A percentile compares a stretch with the other conserved stretches of the same genome.
phyloP scores from a whole-genome alignment of 345 rosid genomes.

The Euphorbia lathyris region DNA sequence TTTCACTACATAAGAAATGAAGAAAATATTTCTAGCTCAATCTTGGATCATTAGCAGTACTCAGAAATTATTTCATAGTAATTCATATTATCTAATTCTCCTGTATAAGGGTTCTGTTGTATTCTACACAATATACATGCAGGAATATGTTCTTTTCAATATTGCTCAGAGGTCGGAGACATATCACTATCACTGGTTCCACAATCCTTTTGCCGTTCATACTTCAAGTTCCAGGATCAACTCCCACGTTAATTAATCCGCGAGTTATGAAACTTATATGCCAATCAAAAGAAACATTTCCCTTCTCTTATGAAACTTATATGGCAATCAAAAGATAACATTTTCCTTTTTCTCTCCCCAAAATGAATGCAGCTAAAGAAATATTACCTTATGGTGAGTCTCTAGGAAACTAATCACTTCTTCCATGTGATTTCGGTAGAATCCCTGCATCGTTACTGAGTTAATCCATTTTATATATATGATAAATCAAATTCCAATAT shows the following conservation, averaged over 20 bases:
- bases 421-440: slow-evolving; percentile 37
- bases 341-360: neutral
- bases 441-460: slow-evolving; percentile 22
- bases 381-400: slow-evolving; percentile 28
- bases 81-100: neutral
- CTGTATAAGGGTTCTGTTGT: neutral
- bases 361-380: neutral
- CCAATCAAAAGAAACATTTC: neutral
- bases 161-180: neutral
- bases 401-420: slow-evolving; percentile 34
- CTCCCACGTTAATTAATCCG: neutral
- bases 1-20: neutral
- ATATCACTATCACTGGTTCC: neutral
- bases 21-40: slow-evolving; percentile 7
- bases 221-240: neutral
- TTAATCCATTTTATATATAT: neutral
- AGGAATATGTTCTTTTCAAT: neutral
- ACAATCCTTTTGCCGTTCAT: neutral
- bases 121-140: neutral
- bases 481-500: neutral
- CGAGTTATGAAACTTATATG: neutral
- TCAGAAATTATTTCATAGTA: neutral
- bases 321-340: neutral
- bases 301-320: neutral
- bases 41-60: neutral